Evolutionary conservation across 2,329 filamentous ascomycete genomes (phyloP).

Genomic region (Penicillium sp.): DNA sequence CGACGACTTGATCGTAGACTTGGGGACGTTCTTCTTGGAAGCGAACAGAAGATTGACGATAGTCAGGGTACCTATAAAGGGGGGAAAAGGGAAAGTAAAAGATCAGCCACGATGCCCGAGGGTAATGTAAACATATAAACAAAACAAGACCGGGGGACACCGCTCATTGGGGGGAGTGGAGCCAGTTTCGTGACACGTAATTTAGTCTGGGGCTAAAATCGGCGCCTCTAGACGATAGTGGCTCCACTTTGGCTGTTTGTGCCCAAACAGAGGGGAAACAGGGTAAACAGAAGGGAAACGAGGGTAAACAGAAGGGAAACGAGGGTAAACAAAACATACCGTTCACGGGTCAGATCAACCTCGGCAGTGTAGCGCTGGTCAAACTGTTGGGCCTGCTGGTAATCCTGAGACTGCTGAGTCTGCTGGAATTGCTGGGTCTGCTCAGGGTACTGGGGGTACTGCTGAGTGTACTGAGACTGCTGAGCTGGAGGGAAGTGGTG

Average conservation of each 20-base stretch:
- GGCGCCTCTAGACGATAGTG: conserved; percentile 25
- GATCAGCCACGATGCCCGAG: conserved; percentile 25
- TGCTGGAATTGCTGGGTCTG: conserved; percentile 6
- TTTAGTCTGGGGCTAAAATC: conserved; percentile 24
- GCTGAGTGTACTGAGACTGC: conserved; percentile 10
- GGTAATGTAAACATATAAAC: conserved; percentile 29
- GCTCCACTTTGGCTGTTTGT: conserved; percentile 14
- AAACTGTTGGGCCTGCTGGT: conserved; percentile 5
- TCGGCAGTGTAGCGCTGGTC: conserved; percentile 38
- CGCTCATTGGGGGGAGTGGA: conserved; percentile 32
- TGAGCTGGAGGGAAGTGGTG: conserved; percentile 7
- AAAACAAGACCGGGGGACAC: conserved; percentile 29
- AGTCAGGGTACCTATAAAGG: conserved; percentile 55
- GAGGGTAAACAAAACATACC: conserved; percentile 45
- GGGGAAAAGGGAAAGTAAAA: conserved; percentile 17
- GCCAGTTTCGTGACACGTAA: conserved; percentile 29
- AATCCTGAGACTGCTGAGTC: conserved; percentile 1
- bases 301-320: conserved; percentile 12
- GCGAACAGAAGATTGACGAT: conserved; percentile 57
- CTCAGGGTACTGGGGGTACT: conserved; percentile 9
- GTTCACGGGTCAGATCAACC: conserved; percentile 56
- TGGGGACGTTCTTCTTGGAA: conserved; percentile 46
- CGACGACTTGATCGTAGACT: conserved; percentile 47
- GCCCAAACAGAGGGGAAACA: not conserved
- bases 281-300: conserved; percentile 10